Conservation (phyloP, 192 early-diverging fungal species). For the Gryganskiella cystojenkinii region DNA sequence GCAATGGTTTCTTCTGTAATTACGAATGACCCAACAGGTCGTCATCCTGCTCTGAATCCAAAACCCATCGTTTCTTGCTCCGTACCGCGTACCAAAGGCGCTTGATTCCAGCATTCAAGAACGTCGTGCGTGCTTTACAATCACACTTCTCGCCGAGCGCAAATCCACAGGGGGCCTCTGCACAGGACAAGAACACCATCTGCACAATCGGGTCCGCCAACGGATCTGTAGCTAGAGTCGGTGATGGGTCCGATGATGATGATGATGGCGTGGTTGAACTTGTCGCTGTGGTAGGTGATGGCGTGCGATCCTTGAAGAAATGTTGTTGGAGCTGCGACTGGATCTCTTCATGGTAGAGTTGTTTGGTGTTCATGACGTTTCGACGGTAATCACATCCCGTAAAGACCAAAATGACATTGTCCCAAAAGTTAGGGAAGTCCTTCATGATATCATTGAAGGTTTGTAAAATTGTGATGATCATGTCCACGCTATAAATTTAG, state of each 20-base stretch:
- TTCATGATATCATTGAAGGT: constrained; percentile 51
- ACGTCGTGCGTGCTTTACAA: constrained; percentile 41
- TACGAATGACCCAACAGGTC: constrained; percentile 19
- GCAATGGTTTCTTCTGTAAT: no score
- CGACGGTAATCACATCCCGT: constrained; percentile 49
- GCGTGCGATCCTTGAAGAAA: constrained; percentile 26
- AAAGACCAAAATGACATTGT: constrained; percentile 46
- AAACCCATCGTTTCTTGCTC: constrained; percentile 42
- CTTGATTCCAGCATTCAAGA: constrained; percentile 48
- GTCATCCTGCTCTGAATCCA: constrained; percentile 35
- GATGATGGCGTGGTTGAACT: no score
- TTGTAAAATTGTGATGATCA: constrained; percentile 41
- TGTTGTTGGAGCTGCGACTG: constrained; percentile 36
- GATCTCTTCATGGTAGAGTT: constrained; percentile 47
- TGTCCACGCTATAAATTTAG: constrained; percentile 30
- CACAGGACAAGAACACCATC: constrained; percentile 43
- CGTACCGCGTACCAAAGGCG: constrained; percentile 41
- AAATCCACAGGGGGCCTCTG: constrained; percentile 43
- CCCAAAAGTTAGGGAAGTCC: constrained; percentile 49
- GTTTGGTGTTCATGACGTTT: constrained; percentile 48
- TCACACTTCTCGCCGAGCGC: constrained; percentile 42
- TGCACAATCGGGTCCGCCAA: constrained; percentile 13
- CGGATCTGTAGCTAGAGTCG: neutral
- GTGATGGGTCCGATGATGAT: no score
- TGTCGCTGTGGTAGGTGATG: no score